These are phyloP conservation scores for Nemania bipapillata DNA, from an alignment of 2,329 filamentous ascomycete genomes.

Conservation along the genomic window DNA sequence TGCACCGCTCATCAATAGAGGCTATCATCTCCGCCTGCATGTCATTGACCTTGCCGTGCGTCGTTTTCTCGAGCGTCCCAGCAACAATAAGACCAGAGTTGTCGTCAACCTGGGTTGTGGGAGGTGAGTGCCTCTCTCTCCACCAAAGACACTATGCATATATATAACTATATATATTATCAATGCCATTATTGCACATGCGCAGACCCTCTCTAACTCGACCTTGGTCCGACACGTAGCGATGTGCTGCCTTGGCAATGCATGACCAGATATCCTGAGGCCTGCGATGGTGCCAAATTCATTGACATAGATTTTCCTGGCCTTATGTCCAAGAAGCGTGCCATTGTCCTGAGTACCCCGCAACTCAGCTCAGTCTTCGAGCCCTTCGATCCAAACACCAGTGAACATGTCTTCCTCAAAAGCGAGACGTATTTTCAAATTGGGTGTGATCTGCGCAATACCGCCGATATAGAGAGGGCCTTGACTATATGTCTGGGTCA, in stretches of 20 bases:
- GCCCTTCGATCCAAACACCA: constrained; percentile 53
- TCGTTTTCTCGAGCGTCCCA: constrained; percentile 71
- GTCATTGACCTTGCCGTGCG: constrained; percentile 80
- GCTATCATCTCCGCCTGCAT: constrained; percentile 87
- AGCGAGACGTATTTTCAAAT: constrained; percentile 80
- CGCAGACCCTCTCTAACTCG: too few species aligned
- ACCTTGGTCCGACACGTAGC: constrained; percentile 58
- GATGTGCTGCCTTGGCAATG: constrained; percentile 89
- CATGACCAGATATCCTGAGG: constrained; percentile 71
- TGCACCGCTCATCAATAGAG: constrained; percentile 88
- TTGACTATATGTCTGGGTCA: constrained; percentile 69
- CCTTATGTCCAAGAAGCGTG: constrained; percentile 78
- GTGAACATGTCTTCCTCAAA: constrained; percentile 65
- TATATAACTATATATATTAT: neutral
- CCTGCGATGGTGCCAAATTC: constrained; percentile 71
- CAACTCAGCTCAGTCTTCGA: constrained; percentile 67
- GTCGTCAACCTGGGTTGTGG: constrained; percentile 89
- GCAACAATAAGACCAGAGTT: constrained; percentile 71
- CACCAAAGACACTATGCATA: neutral
- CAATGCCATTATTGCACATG: too few species aligned
- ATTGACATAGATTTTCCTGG: constrained; percentile 88
- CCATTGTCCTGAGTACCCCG: constrained; percentile 71
- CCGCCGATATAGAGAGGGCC: constrained; percentile 68
- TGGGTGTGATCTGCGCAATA: constrained; percentile 81
- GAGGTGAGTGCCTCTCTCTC: constrained; percentile 69